Conservation (phyloP, 176 grass and related monocot genomes). For the Triticum timopheevii region DNA sequence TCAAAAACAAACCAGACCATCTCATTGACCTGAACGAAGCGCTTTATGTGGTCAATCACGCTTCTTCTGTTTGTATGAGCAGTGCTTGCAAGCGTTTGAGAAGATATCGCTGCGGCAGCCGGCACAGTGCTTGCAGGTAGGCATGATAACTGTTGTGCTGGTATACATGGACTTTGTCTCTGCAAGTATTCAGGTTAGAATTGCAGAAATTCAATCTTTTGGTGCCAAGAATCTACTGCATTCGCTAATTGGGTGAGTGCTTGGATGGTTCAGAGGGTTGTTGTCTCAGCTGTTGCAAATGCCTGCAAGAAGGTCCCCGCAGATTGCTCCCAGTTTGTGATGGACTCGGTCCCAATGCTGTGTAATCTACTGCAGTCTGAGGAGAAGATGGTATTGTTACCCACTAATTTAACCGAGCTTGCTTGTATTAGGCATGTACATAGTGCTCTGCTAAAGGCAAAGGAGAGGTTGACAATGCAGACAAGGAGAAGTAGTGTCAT, state of each 20-base stretch:
- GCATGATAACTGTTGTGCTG: conserved; percentile 66
- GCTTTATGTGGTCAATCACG: not conserved
- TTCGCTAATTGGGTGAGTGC: conserved; percentile 23
- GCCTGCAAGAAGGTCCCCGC: conserved; percentile 66
- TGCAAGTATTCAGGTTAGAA: conserved; percentile 70
- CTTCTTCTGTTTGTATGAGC: not conserved
- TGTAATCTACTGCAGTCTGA: conserved; percentile 81
- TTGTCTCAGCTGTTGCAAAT: conserved; percentile 69
- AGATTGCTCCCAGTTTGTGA: conserved; percentile 65
- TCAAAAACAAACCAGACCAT: not conserved
- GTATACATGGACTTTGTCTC: conserved; percentile 83
- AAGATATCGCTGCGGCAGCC: conserved; percentile 81
- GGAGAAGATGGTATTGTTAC: conserved; percentile 59
- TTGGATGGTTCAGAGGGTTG: conserved; percentile 66
- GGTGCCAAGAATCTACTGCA: conserved; percentile 1
- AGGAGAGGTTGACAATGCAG: no score
- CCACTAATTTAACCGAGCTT: not conserved
- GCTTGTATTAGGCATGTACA: not conserved
- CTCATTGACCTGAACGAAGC: conserved; percentile 1
- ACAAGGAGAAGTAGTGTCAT: no score
- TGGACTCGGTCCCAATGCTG: conserved; percentile 62
- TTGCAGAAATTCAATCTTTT: not conserved
- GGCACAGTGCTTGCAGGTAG: conserved; percentile 68
- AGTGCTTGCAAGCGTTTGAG: conserved; percentile 97
- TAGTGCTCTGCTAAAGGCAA: not conserved